Base-by-base conservation (phyloP, 2,329 filamentous ascomycete species). In the Fusarium keratoplasticum region DNA sequence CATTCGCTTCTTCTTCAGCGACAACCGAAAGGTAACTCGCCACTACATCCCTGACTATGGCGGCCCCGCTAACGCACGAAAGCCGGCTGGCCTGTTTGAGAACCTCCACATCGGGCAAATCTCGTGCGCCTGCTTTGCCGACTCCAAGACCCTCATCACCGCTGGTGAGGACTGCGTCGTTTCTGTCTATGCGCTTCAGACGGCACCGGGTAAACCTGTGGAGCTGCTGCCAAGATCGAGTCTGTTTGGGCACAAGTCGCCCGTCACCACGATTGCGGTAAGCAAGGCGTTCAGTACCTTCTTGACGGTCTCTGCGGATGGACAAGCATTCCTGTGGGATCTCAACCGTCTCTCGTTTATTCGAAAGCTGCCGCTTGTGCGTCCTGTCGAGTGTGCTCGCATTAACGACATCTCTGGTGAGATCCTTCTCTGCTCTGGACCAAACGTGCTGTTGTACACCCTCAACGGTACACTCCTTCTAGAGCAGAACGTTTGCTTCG, bases 321-420 rank as follows among this genome's bases (percentile, higher is more conserved):
- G 95, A 0, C 91, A 94, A 42, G 91, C 95, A 13, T 91, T 97
- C 78, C 86, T 98, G 5, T 99, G 96, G 96, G 96, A 98, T 81
- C 87, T 99, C 5, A 99, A 98, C 81, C 91, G 94, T 18, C 89
- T 95, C 14, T 93, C 95, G 61, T 97, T 98, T 78, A 92, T 98
- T 7, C 90, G 95, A 52, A 93, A 91, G 81, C 86, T 96, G 25
- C 91, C 91, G 0, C 82, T 87, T 18, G 86, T 87, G 4, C 87
- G 89, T 6, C 83, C 87, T 0, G 85, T 90, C 2, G 90, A 97
- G 83, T 96, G 94, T 75, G 94, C 95, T 1, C 88, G 89, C 13
- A 95, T 99, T 82, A 97, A 98, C 80, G 95, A 98, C 79, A 91
- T 96, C 2, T 95, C 93, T 0, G 96, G 96, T 13, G 94, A 98